These are phyloP conservation scores for Cyclotella choctawhatcheeana DNA, from an alignment of 108 stramenopile genomes.

Conservation along the genomic window DNA sequence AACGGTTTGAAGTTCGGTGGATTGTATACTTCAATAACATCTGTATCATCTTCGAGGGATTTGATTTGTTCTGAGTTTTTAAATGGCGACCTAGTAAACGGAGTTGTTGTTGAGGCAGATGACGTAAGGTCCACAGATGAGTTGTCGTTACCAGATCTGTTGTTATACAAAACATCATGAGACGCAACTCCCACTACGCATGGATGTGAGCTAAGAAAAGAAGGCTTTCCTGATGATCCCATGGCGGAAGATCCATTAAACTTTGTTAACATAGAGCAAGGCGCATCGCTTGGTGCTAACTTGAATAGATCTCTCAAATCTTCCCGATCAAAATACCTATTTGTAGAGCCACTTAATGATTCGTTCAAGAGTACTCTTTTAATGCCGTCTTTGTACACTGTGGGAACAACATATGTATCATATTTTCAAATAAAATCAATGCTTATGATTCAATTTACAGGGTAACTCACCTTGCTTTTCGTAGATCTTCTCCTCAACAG, in stretches of 20 bases:
- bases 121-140: not conserved
- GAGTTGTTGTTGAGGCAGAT: constrained; percentile 12
- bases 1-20: constrained; percentile 21
- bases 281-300: constrained; percentile 60
- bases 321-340: constrained; percentile 70
- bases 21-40: not conserved
- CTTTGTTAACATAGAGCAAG: constrained; percentile 68
- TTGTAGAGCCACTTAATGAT: constrained; percentile 49
- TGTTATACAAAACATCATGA: constrained; percentile 75
- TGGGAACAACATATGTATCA: too few species aligned
- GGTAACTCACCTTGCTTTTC: constrained; percentile 57
- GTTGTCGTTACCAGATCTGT: not conserved
- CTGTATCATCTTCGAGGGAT: not conserved
- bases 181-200: constrained; percentile 76
- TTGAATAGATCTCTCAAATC: constrained; percentile 76
- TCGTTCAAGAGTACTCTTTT: constrained; percentile 61
- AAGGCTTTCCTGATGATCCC: constrained; percentile 44
- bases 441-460: too few species aligned
- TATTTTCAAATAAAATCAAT: too few species aligned
- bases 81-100: constrained; percentile 42
- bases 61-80: not conserved
- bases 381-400: constrained; percentile 86
- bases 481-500: constrained; percentile 85
- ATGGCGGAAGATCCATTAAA: constrained; percentile 37
- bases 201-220: constrained; percentile 54